Percentiles rank a stretch among this genome's conserved stretches.
Conservation (phyloP, 2,329 filamentous ascomycete species). For the Podosphaera fusca region DNA sequence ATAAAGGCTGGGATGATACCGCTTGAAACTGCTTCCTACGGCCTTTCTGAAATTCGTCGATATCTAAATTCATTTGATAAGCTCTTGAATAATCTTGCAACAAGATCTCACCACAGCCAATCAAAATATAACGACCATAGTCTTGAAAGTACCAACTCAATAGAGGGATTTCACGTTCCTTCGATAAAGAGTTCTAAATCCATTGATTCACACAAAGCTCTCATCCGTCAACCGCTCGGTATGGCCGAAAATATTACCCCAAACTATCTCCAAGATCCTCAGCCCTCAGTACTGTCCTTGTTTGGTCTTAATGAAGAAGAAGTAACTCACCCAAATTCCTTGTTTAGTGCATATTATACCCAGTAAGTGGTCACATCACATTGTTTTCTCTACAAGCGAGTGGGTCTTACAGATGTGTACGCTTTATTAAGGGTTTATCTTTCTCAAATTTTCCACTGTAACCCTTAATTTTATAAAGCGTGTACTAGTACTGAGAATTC, state of each 20-base stretch:
- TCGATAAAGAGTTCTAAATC: background rate
- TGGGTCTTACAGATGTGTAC: too few species aligned
- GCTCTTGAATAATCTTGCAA: slow-evolving; percentile 9
- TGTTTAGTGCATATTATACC: too few species aligned
- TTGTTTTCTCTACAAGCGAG: too few species aligned
- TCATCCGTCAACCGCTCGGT: slow-evolving; percentile 1
- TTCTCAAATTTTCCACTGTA: too few species aligned
- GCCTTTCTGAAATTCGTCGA: slow-evolving; percentile 5
- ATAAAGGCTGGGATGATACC: slow-evolving; percentile 11
- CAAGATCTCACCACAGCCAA: background rate
- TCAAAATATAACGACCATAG: background rate
- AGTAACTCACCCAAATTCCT: too few species aligned
- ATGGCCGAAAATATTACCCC: background rate
- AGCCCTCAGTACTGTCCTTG: too few species aligned
- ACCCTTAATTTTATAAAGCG: too few species aligned
- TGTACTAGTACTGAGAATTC: background rate
- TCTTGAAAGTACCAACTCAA: too few species aligned
- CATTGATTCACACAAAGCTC: slow-evolving; percentile 1
- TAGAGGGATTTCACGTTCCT: background rate
- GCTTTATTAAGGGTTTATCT: too few species aligned
- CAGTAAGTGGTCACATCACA: too few species aligned
- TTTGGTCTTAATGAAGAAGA: too few species aligned
- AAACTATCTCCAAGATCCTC: too few species aligned
- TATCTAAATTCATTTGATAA: slow-evolving; percentile 12
- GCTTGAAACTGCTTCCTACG: slow-evolving; percentile 6